Evolutionary conservation across 78 protist species (phyloP), one percentile per base, ranked within the genome.

Genomic region (Pelomyxa schiedti): DNA sequence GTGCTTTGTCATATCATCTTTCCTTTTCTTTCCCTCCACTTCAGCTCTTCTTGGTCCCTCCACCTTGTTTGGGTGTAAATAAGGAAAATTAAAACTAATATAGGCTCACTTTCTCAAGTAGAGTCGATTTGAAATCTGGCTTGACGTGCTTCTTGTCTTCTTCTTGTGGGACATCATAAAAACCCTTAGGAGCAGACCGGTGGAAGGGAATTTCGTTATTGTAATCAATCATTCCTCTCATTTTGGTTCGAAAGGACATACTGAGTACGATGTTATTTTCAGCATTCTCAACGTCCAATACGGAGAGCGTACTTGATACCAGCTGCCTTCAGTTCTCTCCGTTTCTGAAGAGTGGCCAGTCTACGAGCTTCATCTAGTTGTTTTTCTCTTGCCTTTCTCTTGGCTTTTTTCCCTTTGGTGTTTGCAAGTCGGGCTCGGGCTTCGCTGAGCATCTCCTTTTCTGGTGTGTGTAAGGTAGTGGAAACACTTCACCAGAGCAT

Each of bases 401-500:
- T 95, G 29, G 96, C 98, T 75, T 97, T 98, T 76, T 98, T 98
- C 36, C 99, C 99, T 42, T 88, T 83, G 1, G 99, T 96, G 90
- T 98, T 98, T 4, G 99, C 99, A 6, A 98, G 94, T 41, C 99
- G 92, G 6, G 99, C 99, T 5, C 96, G 82, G 4, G 99, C 99
- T 76, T 95, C 97, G 4, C 88, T 53, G 9, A 96, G 86, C 92
- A 96, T 95, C 66, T 97, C 99, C 81, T 95, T 95, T 80, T 97
- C 99, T n/a, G n/a, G n/a, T n/a, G n/a, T n/a, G n/a, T n/a, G n/a
- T n/a, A n/a, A n/a, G n/a, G n/a, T n/a, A 3, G 38, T 24, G 1
- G 4, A 38, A 47, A 16, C 38, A 1, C 42, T 29, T 4, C 37
- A 47, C 8, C 37, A 8, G 16, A 41, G 65, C 8, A 9, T 26